Percentiles rank a stretch among this genome's conserved stretches.
phyloP scores from a whole-genome alignment of 1,139 yeast genomes.

The Candida pseudoviswanathii region DNA sequence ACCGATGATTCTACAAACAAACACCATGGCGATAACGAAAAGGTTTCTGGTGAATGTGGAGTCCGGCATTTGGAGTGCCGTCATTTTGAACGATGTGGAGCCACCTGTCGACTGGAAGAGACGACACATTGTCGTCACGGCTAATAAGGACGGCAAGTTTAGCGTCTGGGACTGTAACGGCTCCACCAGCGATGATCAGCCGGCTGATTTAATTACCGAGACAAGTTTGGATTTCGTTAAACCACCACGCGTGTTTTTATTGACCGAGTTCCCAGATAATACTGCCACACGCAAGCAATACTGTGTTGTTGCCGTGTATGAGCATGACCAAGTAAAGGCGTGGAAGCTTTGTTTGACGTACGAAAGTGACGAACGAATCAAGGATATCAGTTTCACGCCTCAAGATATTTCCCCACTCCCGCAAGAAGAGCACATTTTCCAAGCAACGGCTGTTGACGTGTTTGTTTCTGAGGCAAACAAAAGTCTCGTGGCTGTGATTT shows the following conservation, averaged over 20 bases:
- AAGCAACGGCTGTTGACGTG: slow-evolving; percentile 61
- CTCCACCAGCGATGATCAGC: slow-evolving; percentile 27
- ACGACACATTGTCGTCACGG: slow-evolving; percentile 47
- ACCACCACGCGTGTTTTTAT: slow-evolving; percentile 31
- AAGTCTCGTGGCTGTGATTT: slow-evolving; percentile 60
- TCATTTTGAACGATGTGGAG: slow-evolving; percentile 35
- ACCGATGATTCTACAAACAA: slow-evolving; percentile 36
- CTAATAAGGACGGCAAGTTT: slow-evolving; percentile 56
- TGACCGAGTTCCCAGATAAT: slow-evolving; percentile 21
- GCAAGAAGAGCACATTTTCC: slow-evolving; percentile 35
- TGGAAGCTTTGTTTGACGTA: slow-evolving; percentile 29
- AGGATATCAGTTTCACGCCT: slow-evolving; percentile 20
- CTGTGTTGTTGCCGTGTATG: slow-evolving; percentile 31
- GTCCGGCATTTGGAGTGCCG: slow-evolving; percentile 31
- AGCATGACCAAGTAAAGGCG: slow-evolving; percentile 24
- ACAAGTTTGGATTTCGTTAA: slow-evolving; percentile 15
- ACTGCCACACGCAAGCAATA: slow-evolving; percentile 16
- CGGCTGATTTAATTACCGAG: slow-evolving; percentile 28
- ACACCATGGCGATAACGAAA: slow-evolving; percentile 35
- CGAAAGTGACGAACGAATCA: slow-evolving; percentile 19
- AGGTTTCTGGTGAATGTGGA: slow-evolving; percentile 34
- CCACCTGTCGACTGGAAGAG: slow-evolving; percentile 21
- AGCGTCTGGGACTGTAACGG: slow-evolving; percentile 68
- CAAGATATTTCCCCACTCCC: slow-evolving; percentile 30
- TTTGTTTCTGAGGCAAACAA: slow-evolving; percentile 36